Evolutionary conservation across 2,329 filamentous ascomycete species (phyloP).

Genomic region (Neocucurbitaria cava): DNA sequence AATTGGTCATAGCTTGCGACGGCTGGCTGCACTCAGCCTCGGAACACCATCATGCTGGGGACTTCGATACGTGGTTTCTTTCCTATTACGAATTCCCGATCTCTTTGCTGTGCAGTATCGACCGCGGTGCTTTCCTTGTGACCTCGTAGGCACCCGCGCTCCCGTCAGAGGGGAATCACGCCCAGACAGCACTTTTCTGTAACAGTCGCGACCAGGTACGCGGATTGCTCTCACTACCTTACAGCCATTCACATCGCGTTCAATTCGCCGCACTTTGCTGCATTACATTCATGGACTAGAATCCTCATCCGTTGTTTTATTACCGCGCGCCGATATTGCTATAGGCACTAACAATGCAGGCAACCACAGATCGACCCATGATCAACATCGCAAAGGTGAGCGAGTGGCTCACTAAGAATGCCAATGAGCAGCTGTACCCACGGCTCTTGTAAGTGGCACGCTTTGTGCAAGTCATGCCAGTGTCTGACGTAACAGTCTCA

Average conservation of each 20-base stretch:
- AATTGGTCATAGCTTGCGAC: conserved; percentile 23
- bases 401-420: conserved; percentile 54
- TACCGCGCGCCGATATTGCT: conserved; percentile 3
- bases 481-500: conserved; percentile 47
- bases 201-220: neutral
- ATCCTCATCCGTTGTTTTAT: neutral
- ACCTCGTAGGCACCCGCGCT: neutral
- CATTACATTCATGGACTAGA: neutral
- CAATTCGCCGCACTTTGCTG: neutral
- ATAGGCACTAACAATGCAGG: conserved; percentile 19
- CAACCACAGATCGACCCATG: conserved; percentile 40
- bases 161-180: neutral
- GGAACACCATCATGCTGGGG: conserved; percentile 19
- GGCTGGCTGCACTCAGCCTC: conserved; percentile 10
- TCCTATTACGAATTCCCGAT: conserved; percentile 4
- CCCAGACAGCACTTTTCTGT: neutral
- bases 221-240: neutral
- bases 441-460: conserved; percentile 50
- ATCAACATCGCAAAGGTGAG: conserved; percentile 54
- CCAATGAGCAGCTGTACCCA: conserved; percentile 53
- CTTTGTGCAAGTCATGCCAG: neutral
- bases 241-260: conserved; percentile 2
- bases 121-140: conserved; percentile 1
- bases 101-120: conserved; percentile 1
- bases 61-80: conserved; percentile 1